Evolutionary conservation across 805 yeast genomes (phyloP), one percentile per base, ranked within the genome.

Genomic region (Teunomyces pallodes): DNA sequence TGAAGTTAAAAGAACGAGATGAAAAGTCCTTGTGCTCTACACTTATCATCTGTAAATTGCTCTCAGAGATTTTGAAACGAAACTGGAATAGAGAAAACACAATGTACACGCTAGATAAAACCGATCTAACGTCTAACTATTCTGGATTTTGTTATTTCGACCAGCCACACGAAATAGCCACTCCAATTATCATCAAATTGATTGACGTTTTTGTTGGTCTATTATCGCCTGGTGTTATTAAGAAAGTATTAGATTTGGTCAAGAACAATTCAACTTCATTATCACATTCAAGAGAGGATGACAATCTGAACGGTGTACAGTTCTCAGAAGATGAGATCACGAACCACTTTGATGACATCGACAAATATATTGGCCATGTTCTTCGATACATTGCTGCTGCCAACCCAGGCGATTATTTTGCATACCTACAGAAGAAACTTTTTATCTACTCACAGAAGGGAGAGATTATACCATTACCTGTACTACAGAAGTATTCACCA

Each of bases 361-460:
- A 73, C 54, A 45, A 47, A n/a, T 56, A 64, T 46, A 52, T 66
- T 13, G 69, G 65, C 50, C 48, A 62, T 10, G 57, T 67, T 16
- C 53, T 70, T 36, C 60, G 69, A 40, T 72, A 60, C 46, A 49
- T 73, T 9, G 72, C 76, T 0, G 61, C 69, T 0, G 61, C 77
- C 3, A 69, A 70, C 50, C 70, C 77, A 0, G 44, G 42, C 2
- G 63, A 62, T 4, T 72, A 69, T 50, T 64, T 58, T 46, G 49
- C 51, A 26, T 72, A 59, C 46, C 40, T 70, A 8, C 46, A 55
- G 28, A 40, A 49, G 1, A 65, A 62, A 30, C 42, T 72, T 4
- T 65, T 70, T 46, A 47, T 46, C 7, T 65, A 59, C 51, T 42
- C 59, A 13, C 55, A 51, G 7, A 50, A 50, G 1, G 60, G 63